Conservation (phyloP, 768 basidiomycete genomes). For the Boletus rubroflammeus region DNA sequence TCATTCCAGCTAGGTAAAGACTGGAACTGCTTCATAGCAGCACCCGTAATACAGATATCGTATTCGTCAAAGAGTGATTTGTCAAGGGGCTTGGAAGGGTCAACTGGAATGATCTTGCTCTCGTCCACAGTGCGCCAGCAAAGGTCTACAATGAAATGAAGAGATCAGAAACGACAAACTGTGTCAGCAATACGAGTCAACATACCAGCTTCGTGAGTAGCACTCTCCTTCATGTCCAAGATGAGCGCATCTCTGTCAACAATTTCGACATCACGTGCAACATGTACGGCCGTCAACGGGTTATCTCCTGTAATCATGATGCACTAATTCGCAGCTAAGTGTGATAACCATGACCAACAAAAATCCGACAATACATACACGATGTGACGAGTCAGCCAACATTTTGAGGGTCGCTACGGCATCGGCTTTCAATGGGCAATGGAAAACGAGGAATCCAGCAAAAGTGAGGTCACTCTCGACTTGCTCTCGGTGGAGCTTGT, state of each 20-base stretch:
- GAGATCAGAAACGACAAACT: background rate
- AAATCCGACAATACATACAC: slow-evolving; percentile 51
- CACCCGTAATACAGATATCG: slow-evolving; percentile 96
- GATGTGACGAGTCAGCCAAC: slow-evolving; percentile 93
- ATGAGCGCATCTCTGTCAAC: slow-evolving; percentile 94
- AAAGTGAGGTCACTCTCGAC: slow-evolving; percentile 80
- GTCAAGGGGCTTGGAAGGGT: slow-evolving; percentile 79
- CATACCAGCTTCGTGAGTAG: slow-evolving; percentile 64
- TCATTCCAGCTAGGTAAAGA: slow-evolving; percentile 64
- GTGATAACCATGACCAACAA: background rate
- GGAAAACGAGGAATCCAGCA: slow-evolving; percentile 98
- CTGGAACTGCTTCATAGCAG: slow-evolving; percentile 87
- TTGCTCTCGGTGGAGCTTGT: slow-evolving; percentile 75
- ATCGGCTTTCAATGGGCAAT: slow-evolving; percentile 93
- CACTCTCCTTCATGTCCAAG: slow-evolving; percentile 82
- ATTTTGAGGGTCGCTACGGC: slow-evolving; percentile 89
- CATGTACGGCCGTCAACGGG: slow-evolving; percentile 93
- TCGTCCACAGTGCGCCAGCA: slow-evolving; percentile 96
- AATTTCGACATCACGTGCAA: slow-evolving; percentile 94
- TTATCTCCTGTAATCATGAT: slow-evolving; percentile 99
- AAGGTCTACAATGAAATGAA: slow-evolving; percentile 51
- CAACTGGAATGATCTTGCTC: slow-evolving; percentile 78
- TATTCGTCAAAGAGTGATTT: slow-evolving; percentile 73
- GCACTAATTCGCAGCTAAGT: slow-evolving; percentile 50
- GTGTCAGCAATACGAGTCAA: background rate